Evolutionary conservation across 2,329 filamentous ascomycete species (phyloP).

Genomic region (Nannizziopsis arthrosporioides): DNA sequence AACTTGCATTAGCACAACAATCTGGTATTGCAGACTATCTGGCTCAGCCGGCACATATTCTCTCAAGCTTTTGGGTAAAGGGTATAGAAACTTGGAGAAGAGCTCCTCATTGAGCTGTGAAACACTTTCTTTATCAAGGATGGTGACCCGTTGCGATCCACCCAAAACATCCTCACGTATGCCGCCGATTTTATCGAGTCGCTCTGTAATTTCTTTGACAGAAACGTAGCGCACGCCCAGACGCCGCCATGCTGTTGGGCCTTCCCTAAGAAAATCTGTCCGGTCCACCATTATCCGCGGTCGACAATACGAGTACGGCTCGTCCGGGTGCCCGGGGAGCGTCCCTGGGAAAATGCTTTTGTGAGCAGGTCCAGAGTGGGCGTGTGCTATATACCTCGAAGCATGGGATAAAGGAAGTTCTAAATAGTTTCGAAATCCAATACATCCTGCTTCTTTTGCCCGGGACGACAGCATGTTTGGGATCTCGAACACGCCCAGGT

Average conservation of each 20-base stretch:
- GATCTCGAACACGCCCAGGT: constrained; percentile 36
- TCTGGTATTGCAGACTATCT: constrained; percentile 35
- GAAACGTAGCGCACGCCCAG: constrained; percentile 33
- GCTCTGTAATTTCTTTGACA: constrained; percentile 24
- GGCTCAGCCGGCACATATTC: constrained; percentile 15
- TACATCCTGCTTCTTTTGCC: constrained; percentile 36
- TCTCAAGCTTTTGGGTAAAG: constrained; percentile 23
- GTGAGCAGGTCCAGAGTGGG: neutral
- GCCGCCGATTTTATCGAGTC: constrained; percentile 25
- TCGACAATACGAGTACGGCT: constrained; percentile 28
- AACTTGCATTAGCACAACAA: constrained; percentile 34
- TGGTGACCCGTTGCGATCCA: constrained; percentile 23
- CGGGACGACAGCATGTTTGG: constrained; percentile 40
- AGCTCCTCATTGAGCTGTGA: constrained; percentile 26
- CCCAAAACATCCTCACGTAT: constrained; percentile 28
- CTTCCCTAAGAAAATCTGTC: constrained; percentile 27
- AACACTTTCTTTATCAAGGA: constrained; percentile 27
- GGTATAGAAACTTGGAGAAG: constrained; percentile 30
- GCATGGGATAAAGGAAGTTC: constrained; percentile 32
- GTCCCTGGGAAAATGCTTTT: constrained; percentile 16
- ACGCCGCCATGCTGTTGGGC: constrained; percentile 31
- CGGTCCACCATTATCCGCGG: constrained; percentile 28
- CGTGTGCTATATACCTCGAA: neutral
- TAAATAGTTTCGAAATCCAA: constrained; percentile 38
- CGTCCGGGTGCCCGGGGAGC: constrained; percentile 17